phyloP scores from a whole-genome alignment of 2,329 filamentous ascomycete species.

The Penicillium thymicola region DNA sequence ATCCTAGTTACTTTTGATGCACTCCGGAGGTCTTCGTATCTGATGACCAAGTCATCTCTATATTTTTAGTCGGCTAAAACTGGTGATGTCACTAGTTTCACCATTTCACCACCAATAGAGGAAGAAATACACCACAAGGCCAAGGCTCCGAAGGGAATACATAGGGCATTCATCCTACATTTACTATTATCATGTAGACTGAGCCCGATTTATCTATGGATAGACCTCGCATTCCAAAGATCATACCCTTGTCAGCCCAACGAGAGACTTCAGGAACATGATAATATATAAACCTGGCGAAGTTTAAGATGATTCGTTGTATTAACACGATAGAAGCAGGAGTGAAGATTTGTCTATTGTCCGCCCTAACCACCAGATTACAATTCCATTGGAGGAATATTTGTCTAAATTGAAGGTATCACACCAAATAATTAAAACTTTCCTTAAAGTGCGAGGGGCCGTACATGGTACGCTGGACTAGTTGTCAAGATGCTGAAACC shows the following conservation, averaged over 20 bases:
- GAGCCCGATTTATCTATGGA: background rate
- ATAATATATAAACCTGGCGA: background rate
- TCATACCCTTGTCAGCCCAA: background rate
- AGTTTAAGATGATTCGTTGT: background rate
- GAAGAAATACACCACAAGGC: too few species aligned
- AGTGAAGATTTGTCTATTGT: background rate
- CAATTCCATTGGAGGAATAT: background rate
- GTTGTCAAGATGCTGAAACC: background rate
- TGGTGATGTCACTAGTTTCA: background rate
- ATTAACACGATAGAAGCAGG: background rate
- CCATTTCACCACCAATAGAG: background rate
- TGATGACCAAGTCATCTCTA: background rate
- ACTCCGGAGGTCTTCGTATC: background rate
- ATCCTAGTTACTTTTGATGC: background rate
- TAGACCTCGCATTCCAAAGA: background rate
- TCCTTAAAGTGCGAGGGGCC: background rate
- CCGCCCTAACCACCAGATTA: background rate
- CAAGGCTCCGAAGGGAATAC: background rate
- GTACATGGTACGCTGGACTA: background rate
- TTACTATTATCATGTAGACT: background rate
- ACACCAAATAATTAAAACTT: background rate
- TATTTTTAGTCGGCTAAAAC: background rate
- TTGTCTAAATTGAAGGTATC: background rate
- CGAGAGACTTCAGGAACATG: background rate
- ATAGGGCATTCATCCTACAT: background rate